Conservation (phyloP, 495 filamentous ascomycete genomes). For the Neurospora cerealis region DNA sequence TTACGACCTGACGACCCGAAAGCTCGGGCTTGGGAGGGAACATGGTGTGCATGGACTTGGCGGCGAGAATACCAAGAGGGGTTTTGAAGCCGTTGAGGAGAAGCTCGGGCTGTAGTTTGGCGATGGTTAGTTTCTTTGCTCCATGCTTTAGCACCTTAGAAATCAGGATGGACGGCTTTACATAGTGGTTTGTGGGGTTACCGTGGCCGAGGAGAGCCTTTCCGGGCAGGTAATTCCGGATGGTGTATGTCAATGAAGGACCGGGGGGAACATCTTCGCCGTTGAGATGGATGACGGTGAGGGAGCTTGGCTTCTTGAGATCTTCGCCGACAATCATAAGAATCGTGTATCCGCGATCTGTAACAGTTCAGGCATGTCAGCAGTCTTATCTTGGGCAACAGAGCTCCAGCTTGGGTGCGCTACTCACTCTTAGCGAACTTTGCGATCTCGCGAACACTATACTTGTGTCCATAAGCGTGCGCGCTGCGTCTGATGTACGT, state of each 20-base stretch:
- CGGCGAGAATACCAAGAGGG: slow-evolving; percentile 80
- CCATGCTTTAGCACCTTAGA: background rate
- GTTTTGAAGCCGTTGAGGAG: slow-evolving; percentile 95
- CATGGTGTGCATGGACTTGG: slow-evolving; percentile 70
- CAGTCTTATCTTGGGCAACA: background rate
- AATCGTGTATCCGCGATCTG: slow-evolving; percentile 63
- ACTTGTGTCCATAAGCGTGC: slow-evolving; percentile 73
- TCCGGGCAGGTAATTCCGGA: slow-evolving; percentile 79
- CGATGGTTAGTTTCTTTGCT: slow-evolving; percentile 2
- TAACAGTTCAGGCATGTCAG: background rate
- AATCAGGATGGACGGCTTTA: slow-evolving; percentile 1
- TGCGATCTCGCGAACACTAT: slow-evolving; percentile 81
- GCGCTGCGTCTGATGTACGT: slow-evolving; percentile 76
- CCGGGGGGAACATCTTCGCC: slow-evolving; percentile 47
- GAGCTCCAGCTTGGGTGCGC: background rate
- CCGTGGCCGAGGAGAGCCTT: slow-evolving; percentile 81
- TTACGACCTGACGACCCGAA: slow-evolving; percentile 76
- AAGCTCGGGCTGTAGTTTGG: slow-evolving; percentile 54
- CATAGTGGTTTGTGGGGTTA: slow-evolving; percentile 72
- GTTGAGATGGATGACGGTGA: slow-evolving; percentile 70
- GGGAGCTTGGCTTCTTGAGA: slow-evolving; percentile 61
- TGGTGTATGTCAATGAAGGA: slow-evolving; percentile 62
- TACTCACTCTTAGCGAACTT: slow-evolving; percentile 57
- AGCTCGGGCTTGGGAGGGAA: slow-evolving; percentile 81
- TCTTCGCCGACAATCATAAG: slow-evolving; percentile 79